Base-by-base conservation (phyloP, 2,329 filamentous ascomycete species). In the Camptophora hylomeconis region DNA sequence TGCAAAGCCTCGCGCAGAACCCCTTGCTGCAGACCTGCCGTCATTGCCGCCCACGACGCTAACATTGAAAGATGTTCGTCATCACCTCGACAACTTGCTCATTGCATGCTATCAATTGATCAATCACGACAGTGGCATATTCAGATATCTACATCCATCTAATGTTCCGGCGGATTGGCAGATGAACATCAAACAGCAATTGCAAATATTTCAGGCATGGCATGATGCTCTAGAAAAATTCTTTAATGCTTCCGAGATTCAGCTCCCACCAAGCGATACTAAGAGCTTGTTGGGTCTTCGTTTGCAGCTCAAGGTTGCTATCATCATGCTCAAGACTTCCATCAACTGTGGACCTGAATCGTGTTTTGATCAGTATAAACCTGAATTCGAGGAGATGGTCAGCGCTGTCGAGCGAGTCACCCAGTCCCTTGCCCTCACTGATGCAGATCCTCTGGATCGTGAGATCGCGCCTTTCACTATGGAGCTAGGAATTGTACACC, bases 401-500 rank as follows among this genome's bases (percentile, higher is more conserved):
- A 31, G 30, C n/a, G 38, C 38, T 20, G 36, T 40, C 11, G 43
- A 46, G 33, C 24, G 37, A 9, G 29, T 46, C 31, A 41, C 40
- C 21, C 22, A 28, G 8, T 34, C 36, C 8, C 32, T 46, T 10
- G 22, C 26, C 15, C 33, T 45, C 24, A 13, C 26, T 7, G 35
- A 39, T 28, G 30, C 34, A 18, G 23, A 15, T 13, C 41, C 43
- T 10, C 21, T 46, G 20, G 39, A 39, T n/a, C 29, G 33, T 14
- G 41, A 44, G 17, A 36, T 35, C 17, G 26, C 23, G 10, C 39
- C 40, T 7, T 46, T 46, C 37, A 43, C 36, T 17, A 46, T 53
- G 34, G 45, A 52, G 20, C 44, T 47, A 19, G 49, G 47, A 3
- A 36, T 54, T 11, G 44, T 50, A n/a, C 41, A 47, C 12, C 42